Evolutionary conservation across 179 eudicot genomes (phyloP), one percentile per base, ranked within the genome.

Genomic region (Corrigiola litoralis): DNA sequence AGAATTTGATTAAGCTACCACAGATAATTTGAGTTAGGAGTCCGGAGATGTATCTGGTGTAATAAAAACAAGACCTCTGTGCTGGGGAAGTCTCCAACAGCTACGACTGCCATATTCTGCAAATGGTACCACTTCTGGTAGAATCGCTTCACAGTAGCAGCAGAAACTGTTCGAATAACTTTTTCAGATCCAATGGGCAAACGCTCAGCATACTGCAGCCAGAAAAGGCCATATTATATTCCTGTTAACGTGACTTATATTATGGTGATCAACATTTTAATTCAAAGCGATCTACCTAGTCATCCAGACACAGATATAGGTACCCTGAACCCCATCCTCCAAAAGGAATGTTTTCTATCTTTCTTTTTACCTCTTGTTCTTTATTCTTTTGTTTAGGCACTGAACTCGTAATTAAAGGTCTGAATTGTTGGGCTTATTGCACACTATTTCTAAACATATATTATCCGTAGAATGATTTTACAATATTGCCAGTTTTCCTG

Each of bases 11-110:
- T 34, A 57, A 51, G 33, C 44, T 34, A 33, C 12, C 53, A 42
- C 23, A 48, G 46, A 37, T 21, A 10, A 45, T 25, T 44, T 29
- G n/a, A 58, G 51, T 34, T 12, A n/a, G n/a, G n/a, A n/a, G n/a
- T n/a, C n/a, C n/a, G 28, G 55, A 52, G 57, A 75, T 42, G 12
- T 18, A 59, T 65, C 37, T 20, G 21, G 47, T 28, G 51, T 20
- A 56, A 64, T 55, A 47, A 66, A 14, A 65, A 48, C 46, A 13
- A 66, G 63, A 88, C 97, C 96, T 88, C 81, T 29, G 92, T 75
- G 66, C 83, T 85, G 69, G 92, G 68, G 62, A 91, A 91, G 75
- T 91, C 96, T 74, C 97, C 96, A 68, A 91, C 87, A 73, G 94
- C 97, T 69, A 88, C 80, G 68, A 91, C 81, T 33, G 97, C 94